These are phyloP conservation scores for Coriolopsis trogii DNA, from an alignment of 1,284 basidiomycete genomes.

Conservation along the genomic window DNA sequence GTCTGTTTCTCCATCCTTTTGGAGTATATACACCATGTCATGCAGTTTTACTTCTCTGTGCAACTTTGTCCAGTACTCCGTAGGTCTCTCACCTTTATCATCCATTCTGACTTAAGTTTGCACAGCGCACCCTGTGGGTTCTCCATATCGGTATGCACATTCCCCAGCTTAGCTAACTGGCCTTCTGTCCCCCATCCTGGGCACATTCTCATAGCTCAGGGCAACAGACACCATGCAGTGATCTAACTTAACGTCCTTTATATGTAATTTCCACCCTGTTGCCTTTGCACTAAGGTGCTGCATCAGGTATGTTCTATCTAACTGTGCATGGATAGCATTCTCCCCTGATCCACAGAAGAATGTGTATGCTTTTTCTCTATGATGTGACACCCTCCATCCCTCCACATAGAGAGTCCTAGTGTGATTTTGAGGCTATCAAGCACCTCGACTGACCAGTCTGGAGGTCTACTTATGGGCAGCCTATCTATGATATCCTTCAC, in stretches of 20 bases:
- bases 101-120: conserved; percentile 1
- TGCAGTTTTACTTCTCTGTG: conserved; percentile 13
- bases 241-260: background rate
- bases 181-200: conserved; percentile 34
- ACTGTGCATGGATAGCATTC: conserved; percentile 28
- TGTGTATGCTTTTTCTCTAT: background rate
- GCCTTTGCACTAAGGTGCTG: background rate
- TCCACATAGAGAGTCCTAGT: background rate
- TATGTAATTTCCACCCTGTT: conserved; percentile 31
- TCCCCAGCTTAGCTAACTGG: conserved; percentile 17
- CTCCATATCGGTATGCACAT: background rate
- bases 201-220: conserved; percentile 25
- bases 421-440: background rate
- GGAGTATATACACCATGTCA: background rate
- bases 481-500: background rate
- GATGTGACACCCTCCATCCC: background rate
- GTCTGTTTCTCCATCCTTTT: background rate
- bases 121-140: conserved; percentile 5
- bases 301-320: conserved; percentile 41
- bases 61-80: conserved; percentile 35
- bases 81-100: conserved; percentile 34
- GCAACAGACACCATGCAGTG: conserved; percentile 29
- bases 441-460: background rate
- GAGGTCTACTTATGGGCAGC: background rate
- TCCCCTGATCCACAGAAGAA: conserved; percentile 13